phyloP scores from a whole-genome alignment of 257 asterid species.

The Ilex asprella region DNA sequence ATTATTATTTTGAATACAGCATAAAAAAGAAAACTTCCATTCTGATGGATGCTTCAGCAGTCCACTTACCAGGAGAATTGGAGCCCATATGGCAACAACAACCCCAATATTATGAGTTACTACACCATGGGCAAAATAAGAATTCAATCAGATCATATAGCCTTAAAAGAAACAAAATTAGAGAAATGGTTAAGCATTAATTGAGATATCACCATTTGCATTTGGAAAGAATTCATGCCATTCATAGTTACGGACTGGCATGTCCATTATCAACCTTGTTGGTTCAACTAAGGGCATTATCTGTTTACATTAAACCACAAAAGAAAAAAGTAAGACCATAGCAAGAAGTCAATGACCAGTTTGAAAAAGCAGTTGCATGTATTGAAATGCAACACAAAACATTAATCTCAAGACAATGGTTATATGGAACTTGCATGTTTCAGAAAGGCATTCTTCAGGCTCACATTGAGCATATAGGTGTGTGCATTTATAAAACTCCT shows the following conservation, averaged over 20 bases:
- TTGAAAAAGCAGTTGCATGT: not conserved
- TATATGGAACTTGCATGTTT: too few relatives aligned
- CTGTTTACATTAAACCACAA: constrained; percentile 24
- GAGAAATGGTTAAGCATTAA: constrained; percentile 5
- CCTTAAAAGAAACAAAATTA: constrained; percentile 9
- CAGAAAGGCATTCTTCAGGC: too few relatives aligned
- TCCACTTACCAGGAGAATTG: constrained; percentile 69
- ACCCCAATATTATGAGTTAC: constrained; percentile 76
- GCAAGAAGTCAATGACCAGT: not conserved
- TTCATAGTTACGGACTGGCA: constrained; percentile 64
- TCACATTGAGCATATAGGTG: too few relatives aligned
- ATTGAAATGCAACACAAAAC: too few relatives aligned
- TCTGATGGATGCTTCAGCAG: constrained; percentile 3
- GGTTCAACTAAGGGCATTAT: constrained; percentile 91
- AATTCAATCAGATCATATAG: constrained; percentile 19
- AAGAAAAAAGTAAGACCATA: not conserved
- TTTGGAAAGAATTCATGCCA: constrained; percentile 98
- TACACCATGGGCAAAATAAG: constrained; percentile 35
- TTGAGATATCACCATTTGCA: constrained; percentile 56
- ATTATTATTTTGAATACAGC: constrained; percentile 14
- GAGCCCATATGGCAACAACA: constrained; percentile 88
- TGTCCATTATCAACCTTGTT: constrained; percentile 58
- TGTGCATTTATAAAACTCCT: too few relatives aligned
- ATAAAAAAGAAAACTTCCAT: constrained; percentile 9
- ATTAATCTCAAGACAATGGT: too few relatives aligned